Evolutionary conservation across 1,284 basidiomycete genomes (phyloP).

Genomic region (Cryptococcus jaspeensis): DNA sequence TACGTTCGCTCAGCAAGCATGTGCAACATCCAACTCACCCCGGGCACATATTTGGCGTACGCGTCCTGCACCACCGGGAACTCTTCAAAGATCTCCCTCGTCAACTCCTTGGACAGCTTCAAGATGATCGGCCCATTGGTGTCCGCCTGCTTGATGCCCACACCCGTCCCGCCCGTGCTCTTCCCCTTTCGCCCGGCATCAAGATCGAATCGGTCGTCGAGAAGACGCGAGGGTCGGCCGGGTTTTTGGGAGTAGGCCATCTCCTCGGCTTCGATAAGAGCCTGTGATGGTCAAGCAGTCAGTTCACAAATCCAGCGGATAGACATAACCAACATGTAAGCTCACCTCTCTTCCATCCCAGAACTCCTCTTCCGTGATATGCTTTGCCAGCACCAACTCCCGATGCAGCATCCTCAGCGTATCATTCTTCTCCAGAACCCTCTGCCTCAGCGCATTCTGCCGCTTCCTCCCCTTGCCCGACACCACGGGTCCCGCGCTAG

Average conservation of each 20-base stretch:
- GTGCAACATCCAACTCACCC: slow-evolving; percentile 27
- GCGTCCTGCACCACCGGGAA: slow-evolving; percentile 92
- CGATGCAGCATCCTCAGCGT: slow-evolving; percentile 75
- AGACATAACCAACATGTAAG: too few species aligned
- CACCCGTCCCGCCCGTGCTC: slow-evolving; percentile 40
- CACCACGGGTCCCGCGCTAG: slow-evolving; percentile 2
- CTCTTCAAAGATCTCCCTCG: slow-evolving; percentile 95
- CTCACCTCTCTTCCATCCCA: slow-evolving; percentile 89
- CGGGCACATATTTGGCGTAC: slow-evolving; percentile 87
- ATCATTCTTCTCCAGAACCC: slow-evolving; percentile 71
- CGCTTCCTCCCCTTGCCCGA: slow-evolving; percentile 12
- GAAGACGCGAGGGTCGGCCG: slow-evolving; percentile 78
- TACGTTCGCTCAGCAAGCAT: not conserved
- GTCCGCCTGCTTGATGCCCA: slow-evolving; percentile 57
- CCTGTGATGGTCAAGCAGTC: slow-evolving; percentile 58
- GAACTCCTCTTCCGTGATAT: slow-evolving; percentile 87
- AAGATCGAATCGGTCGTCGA: slow-evolving; percentile 78
- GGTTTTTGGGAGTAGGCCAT: slow-evolving; percentile 64
- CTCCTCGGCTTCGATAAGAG: slow-evolving; percentile 66
- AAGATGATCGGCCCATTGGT: slow-evolving; percentile 50
- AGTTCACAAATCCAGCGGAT: slow-evolving; percentile 11
- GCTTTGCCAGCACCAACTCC: slow-evolving; percentile 77
- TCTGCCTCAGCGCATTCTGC: slow-evolving; percentile 57
- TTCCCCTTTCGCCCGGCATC: slow-evolving; percentile 40
- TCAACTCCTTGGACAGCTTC: slow-evolving; percentile 85